Percentiles rank a stretch among this genome's conserved stretches.
Evolutionary conservation across 2,329 filamentous ascomycete species (phyloP).

Genomic region (Neoscytalidium dimidiatum): DNA sequence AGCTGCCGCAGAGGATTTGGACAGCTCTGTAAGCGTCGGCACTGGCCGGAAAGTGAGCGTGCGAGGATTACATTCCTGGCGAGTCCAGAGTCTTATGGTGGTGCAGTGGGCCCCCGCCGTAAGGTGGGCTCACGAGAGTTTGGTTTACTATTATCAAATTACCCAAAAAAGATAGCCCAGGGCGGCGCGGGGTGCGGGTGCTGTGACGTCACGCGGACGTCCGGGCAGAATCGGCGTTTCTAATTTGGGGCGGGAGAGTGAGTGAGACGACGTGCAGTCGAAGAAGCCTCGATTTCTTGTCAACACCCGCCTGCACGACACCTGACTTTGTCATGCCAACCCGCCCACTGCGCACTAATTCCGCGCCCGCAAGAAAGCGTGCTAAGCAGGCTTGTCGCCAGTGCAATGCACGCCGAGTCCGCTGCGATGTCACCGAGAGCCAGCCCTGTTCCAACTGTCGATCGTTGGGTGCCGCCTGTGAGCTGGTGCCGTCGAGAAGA

Average conservation of each 20-base stretch:
- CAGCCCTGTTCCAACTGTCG: conserved; percentile 48
- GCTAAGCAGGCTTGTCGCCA: conserved; percentile 47
- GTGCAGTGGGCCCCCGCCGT: too few species aligned
- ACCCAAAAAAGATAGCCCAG: too few species aligned
- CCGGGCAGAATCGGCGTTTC: too few species aligned
- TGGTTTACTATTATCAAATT: too few species aligned
- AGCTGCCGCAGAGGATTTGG: neutral
- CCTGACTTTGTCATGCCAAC: conserved; percentile 1
- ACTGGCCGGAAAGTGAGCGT: neutral
- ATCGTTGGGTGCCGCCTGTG: conserved; percentile 39
- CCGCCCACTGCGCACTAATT: neutral
- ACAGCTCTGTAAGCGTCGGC: neutral
- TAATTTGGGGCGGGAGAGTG: too few species aligned
- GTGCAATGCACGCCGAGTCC: conserved; percentile 48
- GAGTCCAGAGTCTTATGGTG: too few species aligned
- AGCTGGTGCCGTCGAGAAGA: conserved; percentile 45
- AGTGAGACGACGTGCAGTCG: too few species aligned
- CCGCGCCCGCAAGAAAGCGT: conserved; percentile 25
- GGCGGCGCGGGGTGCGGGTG: too few species aligned
- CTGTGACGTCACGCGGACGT: too few species aligned
- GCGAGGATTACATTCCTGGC: too few species aligned
- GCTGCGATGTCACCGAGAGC: conserved; percentile 48
- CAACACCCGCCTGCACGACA: neutral
- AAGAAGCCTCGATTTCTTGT: too few species aligned
- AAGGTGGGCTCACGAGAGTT: too few species aligned